A percentile compares a stretch with the other conserved stretches of the same genome.
Evolutionary conservation across 1,284 basidiomycete genomes (phyloP).

Genomic region (Dichomitus squalens): DNA sequence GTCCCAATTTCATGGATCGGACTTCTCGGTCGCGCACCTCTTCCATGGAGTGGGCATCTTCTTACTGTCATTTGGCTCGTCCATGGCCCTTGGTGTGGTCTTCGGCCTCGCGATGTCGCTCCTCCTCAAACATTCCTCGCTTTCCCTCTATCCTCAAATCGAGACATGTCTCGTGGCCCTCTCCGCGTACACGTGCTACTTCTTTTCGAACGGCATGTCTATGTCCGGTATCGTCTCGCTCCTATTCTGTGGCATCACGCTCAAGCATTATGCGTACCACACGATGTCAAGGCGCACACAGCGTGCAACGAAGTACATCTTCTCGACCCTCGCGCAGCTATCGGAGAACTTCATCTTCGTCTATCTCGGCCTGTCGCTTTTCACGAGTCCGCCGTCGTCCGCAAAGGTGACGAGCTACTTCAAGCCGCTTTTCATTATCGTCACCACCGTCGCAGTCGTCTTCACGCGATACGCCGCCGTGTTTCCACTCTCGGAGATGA

Average conservation of each 20-base stretch:
- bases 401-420: conserved; percentile 84
- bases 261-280: conserved; percentile 99
- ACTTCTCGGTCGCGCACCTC: conserved; percentile 86
- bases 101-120: conserved; percentile 93
- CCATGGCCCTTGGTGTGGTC: conserved; percentile 90
- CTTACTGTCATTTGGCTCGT: conserved; percentile 91
- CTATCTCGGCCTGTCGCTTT: conserved; percentile 95
- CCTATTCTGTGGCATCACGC: conserved; percentile 97
- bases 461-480: conserved; percentile 96
- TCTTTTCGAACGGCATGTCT: conserved; percentile 93
- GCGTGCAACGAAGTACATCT: conserved; percentile 94
- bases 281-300: conserved; percentile 98
- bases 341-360: conserved; percentile 99
- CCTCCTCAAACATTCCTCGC: conserved; percentile 92
- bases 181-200: conserved; percentile 97
- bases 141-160: conserved; percentile 86
- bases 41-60: conserved; percentile 98
- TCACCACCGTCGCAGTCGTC: conserved; percentile 88
- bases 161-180: conserved; percentile 95
- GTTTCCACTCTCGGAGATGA: conserved; percentile 93
- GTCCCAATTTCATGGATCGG: conserved; percentile 88
- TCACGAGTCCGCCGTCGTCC: conserved; percentile 77
- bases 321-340: conserved; percentile 88
- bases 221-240: conserved; percentile 99
- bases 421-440: conserved; percentile 94